A percentile compares a stretch with the other conserved stretches of the same genome.
phyloP scores from a whole-genome alignment of 495 filamentous ascomycete species.

The Penicillium herquei region DNA sequence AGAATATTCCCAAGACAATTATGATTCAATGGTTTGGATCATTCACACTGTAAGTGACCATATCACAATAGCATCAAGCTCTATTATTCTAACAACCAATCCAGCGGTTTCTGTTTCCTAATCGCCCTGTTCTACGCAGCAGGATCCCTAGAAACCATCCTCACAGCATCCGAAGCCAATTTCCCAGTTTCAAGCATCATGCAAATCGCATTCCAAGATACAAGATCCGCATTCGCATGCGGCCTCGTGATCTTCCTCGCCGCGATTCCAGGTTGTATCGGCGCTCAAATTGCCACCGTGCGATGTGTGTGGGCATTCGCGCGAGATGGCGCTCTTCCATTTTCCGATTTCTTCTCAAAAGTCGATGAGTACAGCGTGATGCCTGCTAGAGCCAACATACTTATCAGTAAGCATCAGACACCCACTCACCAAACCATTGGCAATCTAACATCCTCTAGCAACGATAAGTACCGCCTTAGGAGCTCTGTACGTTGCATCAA shows the following conservation, averaged over 20 bases:
- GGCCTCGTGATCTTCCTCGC: slow-evolving; percentile 39
- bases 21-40: slow-evolving; percentile 30
- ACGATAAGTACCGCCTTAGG: slow-evolving; percentile 4
- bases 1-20: slow-evolving; percentile 60
- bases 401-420: neutral
- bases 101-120: slow-evolving; percentile 47
- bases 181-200: slow-evolving; percentile 10
- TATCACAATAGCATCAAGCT: neutral
- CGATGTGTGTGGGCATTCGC: slow-evolving; percentile 58
- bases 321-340: slow-evolving; percentile 56
- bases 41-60: slow-evolving; percentile 1
- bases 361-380: slow-evolving; percentile 6
- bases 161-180: slow-evolving; percentile 4
- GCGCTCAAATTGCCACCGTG: slow-evolving; percentile 43
- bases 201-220: slow-evolving; percentile 2
- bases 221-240: slow-evolving; percentile 4
- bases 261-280: slow-evolving; percentile 4
- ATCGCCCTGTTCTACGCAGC: slow-evolving; percentile 10
- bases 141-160: slow-evolving; percentile 5
- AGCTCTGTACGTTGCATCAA: slow-evolving; percentile 7
- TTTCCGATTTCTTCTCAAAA: slow-evolving; percentile 51
- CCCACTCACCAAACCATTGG: neutral
- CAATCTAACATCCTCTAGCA: neutral
- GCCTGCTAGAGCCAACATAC: slow-evolving; percentile 5
- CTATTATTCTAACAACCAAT: neutral